Evolutionary conservation across 306 rosid species (phyloP), one percentile per base, ranked within the genome.

Genomic region (Clitoria ternatea): DNA sequence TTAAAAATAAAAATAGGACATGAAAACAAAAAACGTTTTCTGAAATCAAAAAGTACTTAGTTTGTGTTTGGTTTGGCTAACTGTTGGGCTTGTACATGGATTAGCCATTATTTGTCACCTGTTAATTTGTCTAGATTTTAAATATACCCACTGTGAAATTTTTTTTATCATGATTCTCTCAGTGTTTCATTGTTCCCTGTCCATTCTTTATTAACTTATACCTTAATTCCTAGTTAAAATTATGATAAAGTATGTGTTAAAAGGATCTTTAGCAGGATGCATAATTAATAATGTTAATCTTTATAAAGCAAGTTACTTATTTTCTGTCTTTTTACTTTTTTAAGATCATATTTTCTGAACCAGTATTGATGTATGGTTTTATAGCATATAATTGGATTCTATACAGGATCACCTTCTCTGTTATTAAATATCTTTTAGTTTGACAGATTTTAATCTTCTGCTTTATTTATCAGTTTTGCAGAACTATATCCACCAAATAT

Each of bases 381-480:
- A 40, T 70, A 36, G 42, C 32, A 20, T 66, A 17, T 14, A 54
- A 44, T 9, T 27, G 27, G 17, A 2, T 49, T 73, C 32, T 52
- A 3, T 14, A 1, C 0, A 4, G 18, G 54, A 10, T 48, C 13
- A 26, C 15, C 65, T 19, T 48, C 27, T 69, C 32, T 62, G 40
- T 20, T 18, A 56, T 29, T 72, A 48, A 65, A 61, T 50, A 62
- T 47, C 18, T 45, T 12, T 23, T 43, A 24, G 49, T 73, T 62
- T 62, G 29, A 3, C 60, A 66, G 43, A 61, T 59, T 37, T 30
- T 79, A n/a, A 64, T 54, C 49, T 73, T 62, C 24, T 55, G 12
- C 42, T 79, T 66, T 50, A 59, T 54, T 56, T 48, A 6, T 56
- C 77, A 93, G 98, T 94, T 94, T 78, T 94, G 90, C 94, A 94